Evolutionary conservation across 106 monocot species (phyloP), one percentile per base, ranked within the genome.

Genomic region (Phalaenopsis equestris): DNA sequence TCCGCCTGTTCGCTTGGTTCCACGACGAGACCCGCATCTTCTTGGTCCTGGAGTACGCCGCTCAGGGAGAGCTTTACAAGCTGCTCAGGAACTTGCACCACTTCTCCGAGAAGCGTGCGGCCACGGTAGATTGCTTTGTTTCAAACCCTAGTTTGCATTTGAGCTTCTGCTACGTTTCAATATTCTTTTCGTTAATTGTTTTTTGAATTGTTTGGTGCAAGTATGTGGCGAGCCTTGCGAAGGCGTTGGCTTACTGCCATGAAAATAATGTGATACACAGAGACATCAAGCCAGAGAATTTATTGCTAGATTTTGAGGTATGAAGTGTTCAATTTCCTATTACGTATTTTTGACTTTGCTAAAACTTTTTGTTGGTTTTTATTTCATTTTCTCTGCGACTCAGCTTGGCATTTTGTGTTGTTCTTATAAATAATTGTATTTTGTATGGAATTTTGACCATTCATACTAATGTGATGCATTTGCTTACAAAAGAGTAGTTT

Each of bases 251-350:
- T 1, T 97, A 97, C 78, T 90, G 92, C 79, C 97, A 97, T 21
- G 84, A 92, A 77, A 97, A 97, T 81, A 85, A 94, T 77, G 96
- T 97, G 79, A 97, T 97, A 80, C 96, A 97, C 74, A 87, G 97
- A 81, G 97, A 97, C 81, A 97, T 97, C 89, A 97, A 97, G 86
- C 97, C 97, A 19, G 97, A 97, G 80, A 97, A 97, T 77, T 67
- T 97, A 76, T 76, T 97, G 75, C 89, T 97, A 15, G 94, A 97
- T 85, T 67, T 89, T 70, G 90, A 92, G 86, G 97, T 97, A 85
- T 74, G 43, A 43, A 74, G 8, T 8, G 4, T 61, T 61, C 5
- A 61, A 61, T 21, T 10, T 2, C 14, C 15, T 70, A 39, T 39
- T 65, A 1, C 8, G 23, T 19, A 61, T 17, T 61, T 61, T 61